phyloP scores from a whole-genome alignment of 176 grass and related monocot species.

The Guadua angustifolia region DNA sequence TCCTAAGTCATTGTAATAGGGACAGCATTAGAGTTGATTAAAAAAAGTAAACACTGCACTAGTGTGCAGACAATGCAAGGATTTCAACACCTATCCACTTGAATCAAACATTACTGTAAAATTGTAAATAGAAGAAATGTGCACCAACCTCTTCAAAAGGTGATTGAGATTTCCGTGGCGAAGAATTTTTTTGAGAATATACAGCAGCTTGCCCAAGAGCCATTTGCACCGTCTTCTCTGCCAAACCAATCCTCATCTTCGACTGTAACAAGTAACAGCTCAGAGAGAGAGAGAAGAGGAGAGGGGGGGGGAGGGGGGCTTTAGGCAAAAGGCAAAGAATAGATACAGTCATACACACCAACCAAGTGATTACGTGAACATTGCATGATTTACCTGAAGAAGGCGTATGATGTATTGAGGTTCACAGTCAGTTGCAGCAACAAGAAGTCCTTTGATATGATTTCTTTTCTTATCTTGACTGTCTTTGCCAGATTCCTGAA shows the following conservation, averaged over 20 bases:
- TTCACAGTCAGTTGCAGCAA: slow-evolving; percentile 91
- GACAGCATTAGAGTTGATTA: background rate
- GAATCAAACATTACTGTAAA: slow-evolving; percentile 27
- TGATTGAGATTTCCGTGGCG: slow-evolving; percentile 59
- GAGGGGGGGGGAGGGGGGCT: background rate
- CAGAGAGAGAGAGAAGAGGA: no score
- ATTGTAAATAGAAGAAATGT: slow-evolving; percentile 29
- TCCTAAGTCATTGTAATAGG: background rate
- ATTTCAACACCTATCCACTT: background rate
- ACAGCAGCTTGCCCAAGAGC: slow-evolving; percentile 87
- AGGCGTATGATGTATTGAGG: slow-evolving; percentile 95
- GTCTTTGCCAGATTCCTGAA: slow-evolving; percentile 92
- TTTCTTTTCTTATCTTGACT: slow-evolving; percentile 99
- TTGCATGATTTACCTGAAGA: slow-evolving; percentile 71
- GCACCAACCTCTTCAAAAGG: slow-evolving; percentile 77
- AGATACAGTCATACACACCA: slow-evolving; percentile 8
- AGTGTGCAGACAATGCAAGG: background rate
- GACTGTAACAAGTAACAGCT: slow-evolving; percentile 66
- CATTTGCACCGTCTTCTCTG: slow-evolving; percentile 96
- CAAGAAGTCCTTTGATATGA: slow-evolving; percentile 97
- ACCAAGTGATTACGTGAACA: slow-evolving; percentile 21
- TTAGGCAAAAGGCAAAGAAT: slow-evolving; percentile 23
- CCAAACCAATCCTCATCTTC: slow-evolving; percentile 97
- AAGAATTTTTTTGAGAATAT: slow-evolving; percentile 62
- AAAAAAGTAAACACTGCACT: background rate